A percentile compares a stretch with the other conserved stretches of the same genome.
phyloP scores from a whole-genome alignment of 1,284 basidiomycete genomes.

The Sanghuangporus baumii region DNA sequence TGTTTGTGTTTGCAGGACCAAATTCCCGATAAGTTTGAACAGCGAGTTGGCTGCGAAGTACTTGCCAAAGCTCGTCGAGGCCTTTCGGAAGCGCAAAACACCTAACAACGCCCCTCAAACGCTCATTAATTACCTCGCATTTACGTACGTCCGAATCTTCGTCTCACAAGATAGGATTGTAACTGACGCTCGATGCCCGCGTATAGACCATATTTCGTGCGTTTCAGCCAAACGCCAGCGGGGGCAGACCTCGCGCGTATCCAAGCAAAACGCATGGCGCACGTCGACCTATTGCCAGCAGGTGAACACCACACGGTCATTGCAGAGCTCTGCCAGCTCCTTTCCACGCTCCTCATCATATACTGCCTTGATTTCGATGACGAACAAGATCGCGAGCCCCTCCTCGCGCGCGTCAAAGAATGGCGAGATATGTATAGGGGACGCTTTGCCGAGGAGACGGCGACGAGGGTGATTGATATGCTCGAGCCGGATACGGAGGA shows the following conservation, averaged over 20 bases:
- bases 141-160: constrained; percentile 27
- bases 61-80: constrained; percentile 29
- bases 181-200: neutral
- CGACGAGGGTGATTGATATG: constrained; percentile 30
- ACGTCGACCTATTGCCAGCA: constrained; percentile 17
- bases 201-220: constrained; percentile 36
- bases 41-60: constrained; percentile 38
- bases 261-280: constrained; percentile 32
- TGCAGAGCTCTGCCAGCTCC: constrained; percentile 34
- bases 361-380: constrained; percentile 30
- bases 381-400: constrained; percentile 25
- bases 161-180: neutral
- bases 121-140: constrained; percentile 30
- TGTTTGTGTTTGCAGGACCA: neutral
- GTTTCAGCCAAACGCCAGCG: constrained; percentile 29
- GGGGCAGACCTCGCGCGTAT: constrained; percentile 29
- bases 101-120: constrained; percentile 25
- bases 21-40: neutral
- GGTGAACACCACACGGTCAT: constrained; percentile 24
- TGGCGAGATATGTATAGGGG: constrained; percentile 29
- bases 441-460: constrained; percentile 27
- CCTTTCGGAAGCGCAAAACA: constrained; percentile 25
- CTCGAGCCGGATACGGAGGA: constrained; percentile 27
- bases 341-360: constrained; percentile 34
- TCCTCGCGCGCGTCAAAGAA: constrained; percentile 27